Conservation (phyloP, 1,284 basidiomycete species). For the Pyrrhoderma lamaoense region DNA sequence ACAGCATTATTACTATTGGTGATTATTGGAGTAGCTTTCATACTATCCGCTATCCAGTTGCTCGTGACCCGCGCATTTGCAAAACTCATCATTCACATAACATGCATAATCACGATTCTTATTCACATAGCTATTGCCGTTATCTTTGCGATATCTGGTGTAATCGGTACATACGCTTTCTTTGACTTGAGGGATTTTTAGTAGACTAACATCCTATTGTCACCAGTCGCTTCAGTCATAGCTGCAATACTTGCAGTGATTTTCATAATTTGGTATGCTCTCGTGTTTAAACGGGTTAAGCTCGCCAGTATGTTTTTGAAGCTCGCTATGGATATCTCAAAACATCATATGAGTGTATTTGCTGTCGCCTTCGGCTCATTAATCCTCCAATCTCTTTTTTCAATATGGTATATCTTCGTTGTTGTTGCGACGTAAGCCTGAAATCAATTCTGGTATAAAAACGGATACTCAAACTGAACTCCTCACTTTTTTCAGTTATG, state of each 20-base stretch:
- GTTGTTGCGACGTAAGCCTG: slow-evolving; percentile 54
- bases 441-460: too few species aligned
- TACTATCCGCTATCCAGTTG: slow-evolving; percentile 57
- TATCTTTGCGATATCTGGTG: slow-evolving; percentile 22
- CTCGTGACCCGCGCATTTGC: slow-evolving; percentile 70
- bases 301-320: slow-evolving; percentile 72
- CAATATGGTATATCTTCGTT: slow-evolving; percentile 69
- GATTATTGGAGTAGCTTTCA: slow-evolving; percentile 53
- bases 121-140: slow-evolving; percentile 43
- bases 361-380: slow-evolving; percentile 66
- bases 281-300: slow-evolving; percentile 67
- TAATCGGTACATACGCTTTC: not conserved
- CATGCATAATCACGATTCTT: slow-evolving; percentile 60
- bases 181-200: too few species aligned
- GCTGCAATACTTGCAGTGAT: slow-evolving; percentile 65
- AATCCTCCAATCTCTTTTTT: slow-evolving; percentile 60
- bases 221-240: slow-evolving; percentile 62
- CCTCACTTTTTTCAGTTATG: slow-evolving; percentile 41
- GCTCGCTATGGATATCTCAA: slow-evolving; percentile 76
- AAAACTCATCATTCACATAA: slow-evolving; percentile 72
- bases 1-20: slow-evolving; percentile 66
- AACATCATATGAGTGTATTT: slow-evolving; percentile 77
- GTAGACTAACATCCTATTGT: too few species aligned
- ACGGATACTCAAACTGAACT: not conserved
- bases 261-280: slow-evolving; percentile 58